Base-by-base conservation (phyloP, 208 protist genomes). In the Trypanosoma congolense region DNA sequence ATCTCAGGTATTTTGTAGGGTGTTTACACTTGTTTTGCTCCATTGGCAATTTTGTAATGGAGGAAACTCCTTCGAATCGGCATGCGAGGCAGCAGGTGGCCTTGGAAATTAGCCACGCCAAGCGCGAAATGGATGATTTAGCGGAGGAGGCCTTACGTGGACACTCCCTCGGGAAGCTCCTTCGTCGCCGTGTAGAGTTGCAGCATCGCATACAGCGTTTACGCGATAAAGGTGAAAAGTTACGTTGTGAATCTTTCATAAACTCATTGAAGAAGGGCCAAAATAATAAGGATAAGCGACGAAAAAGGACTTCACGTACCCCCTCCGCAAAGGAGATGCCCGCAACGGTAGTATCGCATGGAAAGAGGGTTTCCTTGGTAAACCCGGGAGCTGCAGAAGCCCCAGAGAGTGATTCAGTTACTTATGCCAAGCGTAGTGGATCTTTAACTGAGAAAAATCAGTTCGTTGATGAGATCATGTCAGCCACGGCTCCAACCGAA, bases 141-240 rank as follows among this genome's bases (percentile, higher is more conserved):
- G 2, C 3, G 1, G 28, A 36, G 8, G 1, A 19, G 12, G 40
- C 28, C 19, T 24, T 44, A 46, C 4, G 21, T 5, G 60, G 52
- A 2, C 16, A 28, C 4, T 18, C n/a, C 0, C 3, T 53, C 2
- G 45, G 60, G 29, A 18, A 45, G 16, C 51, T 66, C 0, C 24
- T 59, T 12, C 41, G 30, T n/a, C 46, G 21, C 14, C 46, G 55
- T 40, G 51, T 66, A 12, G 30, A 31, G 0, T 36, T 66, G 19
- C 60, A 66, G 36, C 60, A 33, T 30, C 60, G 52, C 33, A 59
- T 59, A 19, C 60, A 59, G 47, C n/a, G 25, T 3, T 38, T 66
- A 21, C 50, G 31, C 6, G 43, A 59, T 53, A 45, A 66, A 28
- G 51, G 51, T 22, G 18, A 21, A 8, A 21, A 18, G 42, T 24